Evolutionary conservation across 306 rosid genomes (phyloP), one percentile per base, ranked within the genome.

Genomic region (Spatholobus suberectus): DNA sequence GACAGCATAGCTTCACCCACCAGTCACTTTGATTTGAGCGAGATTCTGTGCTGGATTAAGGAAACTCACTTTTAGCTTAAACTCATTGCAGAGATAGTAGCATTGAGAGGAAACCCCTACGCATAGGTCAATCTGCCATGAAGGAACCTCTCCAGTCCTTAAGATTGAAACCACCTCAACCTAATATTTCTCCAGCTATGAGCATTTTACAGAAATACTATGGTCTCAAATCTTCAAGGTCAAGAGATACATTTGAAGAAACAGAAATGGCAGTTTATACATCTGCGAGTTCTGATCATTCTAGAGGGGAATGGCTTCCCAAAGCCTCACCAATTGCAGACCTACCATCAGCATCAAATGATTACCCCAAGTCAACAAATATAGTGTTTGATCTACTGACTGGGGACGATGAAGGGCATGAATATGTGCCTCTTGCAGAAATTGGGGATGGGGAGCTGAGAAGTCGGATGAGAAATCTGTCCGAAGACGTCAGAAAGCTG

Each of bases 401-500:
- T 0, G 92, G 86, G 52, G 82, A 89, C 67, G 88, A 78, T 79
- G 85, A 63, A 29, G 32, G 32, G 62, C 77, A 85, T 37, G 89
- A 74, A 11, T 71, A 82, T 75, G 71, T 77, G 65, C 85, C 63
- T 78, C 58, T 66, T 70, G 47, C 85, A 21, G 93, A 91, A 20
- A 68, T 84, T n/a, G 88, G 87, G 18, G 87, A 90, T 52, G 92
- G 87, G 90, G 80, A 47, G 69, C 62, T 75, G 94, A 91, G 17
- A 93, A 82, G 84, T 89, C 89, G 47, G 95, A 91, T 54, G 97
- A 93, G 79, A 91, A 90, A 77, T 88, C 92, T 0, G 92, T 93
- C 71, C 94, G 98, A 12, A 86, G 97, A 87, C 96, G 94, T 84
- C 93, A 85, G 82, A 91, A 89, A 76, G 61, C 87, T n/a, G 93